phyloP scores from a whole-genome alignment of 768 basidiomycete genomes.

The Psilocybe sp. region DNA sequence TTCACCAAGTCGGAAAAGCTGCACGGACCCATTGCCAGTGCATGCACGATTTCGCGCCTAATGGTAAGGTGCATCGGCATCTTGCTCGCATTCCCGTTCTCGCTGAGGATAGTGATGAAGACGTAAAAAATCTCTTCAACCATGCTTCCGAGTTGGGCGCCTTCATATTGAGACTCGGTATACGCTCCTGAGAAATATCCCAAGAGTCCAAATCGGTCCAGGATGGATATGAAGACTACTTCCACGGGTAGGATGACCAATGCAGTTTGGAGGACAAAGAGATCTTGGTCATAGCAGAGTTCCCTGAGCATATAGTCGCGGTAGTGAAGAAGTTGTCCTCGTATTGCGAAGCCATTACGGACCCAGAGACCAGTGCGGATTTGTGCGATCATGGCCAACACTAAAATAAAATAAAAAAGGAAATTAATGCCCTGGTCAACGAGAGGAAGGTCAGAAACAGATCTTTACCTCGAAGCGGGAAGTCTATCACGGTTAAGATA shows the following conservation, averaged over 20 bases:
- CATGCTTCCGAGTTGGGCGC: conserved; percentile 73
- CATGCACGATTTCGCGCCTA: conserved; percentile 85
- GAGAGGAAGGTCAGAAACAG: no score
- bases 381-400: conserved; percentile 89
- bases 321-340: conserved; percentile 93
- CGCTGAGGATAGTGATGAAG: conserved; percentile 82
- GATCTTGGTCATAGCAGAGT: conserved; percentile 92
- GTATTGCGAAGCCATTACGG: conserved; percentile 93
- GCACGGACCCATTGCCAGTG: conserved; percentile 83
- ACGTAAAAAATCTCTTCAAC: conserved; percentile 90
- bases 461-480: conserved; percentile 78
- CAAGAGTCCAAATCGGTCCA: conserved; percentile 85
- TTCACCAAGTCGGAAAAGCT: conserved; percentile 90
- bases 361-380: conserved; percentile 96
- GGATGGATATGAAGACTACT: conserved; percentile 76
- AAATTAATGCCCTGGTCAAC: no score
- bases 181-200: conserved; percentile 74
- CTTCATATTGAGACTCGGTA: conserved; percentile 61
- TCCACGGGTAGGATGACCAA: conserved; percentile 79
- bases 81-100: conserved; percentile 70
- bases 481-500: conserved; percentile 79
- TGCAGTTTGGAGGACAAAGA: conserved; percentile 85
- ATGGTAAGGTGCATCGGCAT: conserved; percentile 64
- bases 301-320: conserved; percentile 95
- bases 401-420: no score